Conservation (phyloP, 2,329 filamentous ascomycete genomes). For the Xylariomycetidae sp. region DNA sequence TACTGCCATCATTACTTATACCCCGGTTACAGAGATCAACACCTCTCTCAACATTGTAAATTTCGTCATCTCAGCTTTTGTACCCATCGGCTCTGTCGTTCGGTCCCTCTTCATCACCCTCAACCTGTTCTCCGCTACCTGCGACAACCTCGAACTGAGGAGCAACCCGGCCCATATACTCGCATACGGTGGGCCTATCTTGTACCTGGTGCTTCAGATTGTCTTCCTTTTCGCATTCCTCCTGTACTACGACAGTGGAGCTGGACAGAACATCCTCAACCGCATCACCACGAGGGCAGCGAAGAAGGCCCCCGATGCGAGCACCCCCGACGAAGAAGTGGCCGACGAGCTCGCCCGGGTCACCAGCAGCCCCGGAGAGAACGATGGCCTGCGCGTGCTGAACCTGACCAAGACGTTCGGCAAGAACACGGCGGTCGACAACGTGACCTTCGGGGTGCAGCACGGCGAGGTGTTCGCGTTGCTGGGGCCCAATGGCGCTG, state of each 20-base stretch:
- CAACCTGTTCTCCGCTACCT: slow-evolving; percentile 79
- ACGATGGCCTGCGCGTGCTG: slow-evolving; percentile 69
- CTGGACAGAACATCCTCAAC: slow-evolving; percentile 44
- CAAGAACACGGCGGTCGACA: slow-evolving; percentile 73
- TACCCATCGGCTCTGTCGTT: slow-evolving; percentile 71
- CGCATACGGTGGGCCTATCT: slow-evolving; percentile 76
- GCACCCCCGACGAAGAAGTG: slow-evolving; percentile 51
- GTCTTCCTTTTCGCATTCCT: slow-evolving; percentile 65
- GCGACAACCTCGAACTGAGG: slow-evolving; percentile 57
- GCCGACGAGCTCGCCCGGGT: slow-evolving; percentile 59
- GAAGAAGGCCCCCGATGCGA: slow-evolving; percentile 22
- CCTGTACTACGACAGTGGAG: slow-evolving; percentile 75
- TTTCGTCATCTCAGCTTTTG: slow-evolving; percentile 66
- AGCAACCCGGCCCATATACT: slow-evolving; percentile 64
- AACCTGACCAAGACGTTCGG: slow-evolving; percentile 78
- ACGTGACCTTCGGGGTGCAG: slow-evolving; percentile 76
- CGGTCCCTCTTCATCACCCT: slow-evolving; percentile 69
- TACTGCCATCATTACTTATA: slow-evolving; percentile 67
- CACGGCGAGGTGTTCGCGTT: slow-evolving; percentile 82
- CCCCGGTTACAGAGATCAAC: slow-evolving; percentile 64
- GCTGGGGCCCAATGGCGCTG: slow-evolving; percentile 84
- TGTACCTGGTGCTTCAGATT: slow-evolving; percentile 74
- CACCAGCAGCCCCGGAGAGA: slow-evolving; percentile 38
- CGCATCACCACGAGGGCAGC: slow-evolving; percentile 25
- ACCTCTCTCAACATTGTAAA: slow-evolving; percentile 61